Evolutionary conservation across 164 flowering plant genomes (phyloP), one percentile per base, ranked within the genome.

Genomic region (Amborella trichopoda): DNA sequence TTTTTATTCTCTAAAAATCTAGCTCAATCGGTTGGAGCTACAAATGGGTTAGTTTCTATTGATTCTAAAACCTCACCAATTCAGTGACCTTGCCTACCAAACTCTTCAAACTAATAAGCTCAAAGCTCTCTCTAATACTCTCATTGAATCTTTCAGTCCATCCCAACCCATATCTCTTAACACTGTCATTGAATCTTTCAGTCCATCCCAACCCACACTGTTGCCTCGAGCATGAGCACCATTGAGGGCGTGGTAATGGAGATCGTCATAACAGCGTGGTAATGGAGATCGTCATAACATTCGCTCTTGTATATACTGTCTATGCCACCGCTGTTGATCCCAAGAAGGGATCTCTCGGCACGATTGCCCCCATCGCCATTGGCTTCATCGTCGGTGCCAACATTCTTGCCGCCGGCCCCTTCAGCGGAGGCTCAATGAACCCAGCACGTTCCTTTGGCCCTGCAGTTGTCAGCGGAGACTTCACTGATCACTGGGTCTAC

Each of bases 401-500:
- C 16, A 42, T 42, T 18, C 26, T 42, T 5, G 46, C 46, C 1
- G 24, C 46, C 46, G 26, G 46, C 2, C 26, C 46, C 12, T 42
- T 42, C 46, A 19, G 26, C 13, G 46, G 46, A 5, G 46, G 26
- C 4, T 42, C 46, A n/a, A 42, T 42, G 46, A 42, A 42, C 26
- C 46, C 46, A 23, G 46, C 46, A 14, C 46, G 46, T 17, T 42
- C 46, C 12, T 42, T 42, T 42, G 46, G 46, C 6, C 46, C 46
- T 6, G 46, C 46, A 9, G 17, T 42, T 3, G 17, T 0, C 10
- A 42, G n/a, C n/a, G 46, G 46, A 22, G 46, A 22, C 17, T 42
- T 42, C 14, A 42, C 22, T 25, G 17, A 20, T 17, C 23, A 42
- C 12, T 11, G 46, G 26, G 24, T 42, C 6, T 42, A 42, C 17